Evolutionary conservation across 2,329 filamentous ascomycete species (phyloP).

Genomic region (Cercospora citrullina): DNA sequence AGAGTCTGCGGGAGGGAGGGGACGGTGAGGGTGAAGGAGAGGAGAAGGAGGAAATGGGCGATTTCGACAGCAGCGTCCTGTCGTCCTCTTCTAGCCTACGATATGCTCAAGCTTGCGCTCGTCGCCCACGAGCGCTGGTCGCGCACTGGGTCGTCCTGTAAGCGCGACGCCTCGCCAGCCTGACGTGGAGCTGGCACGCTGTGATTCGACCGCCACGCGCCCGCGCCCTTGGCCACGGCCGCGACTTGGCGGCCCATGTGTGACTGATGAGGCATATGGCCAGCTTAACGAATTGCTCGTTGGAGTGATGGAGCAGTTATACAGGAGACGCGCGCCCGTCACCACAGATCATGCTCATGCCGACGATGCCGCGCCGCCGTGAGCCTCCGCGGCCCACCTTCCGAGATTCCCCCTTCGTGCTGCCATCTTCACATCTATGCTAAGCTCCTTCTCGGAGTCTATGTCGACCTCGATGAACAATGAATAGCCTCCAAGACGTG

Average conservation of each 20-base stretch:
- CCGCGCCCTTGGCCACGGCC: neutral
- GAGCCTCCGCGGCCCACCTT: neutral
- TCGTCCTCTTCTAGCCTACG: neutral
- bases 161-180: conserved; percentile 10
- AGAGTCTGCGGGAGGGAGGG: neutral
- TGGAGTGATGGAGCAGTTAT: neutral
- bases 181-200: conserved; percentile 12
- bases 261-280: neutral
- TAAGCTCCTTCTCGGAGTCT: no score
- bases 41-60: neutral
- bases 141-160: conserved; percentile 3
- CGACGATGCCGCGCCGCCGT: neutral
- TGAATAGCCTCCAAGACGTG: no score
- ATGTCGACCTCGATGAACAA: no score
- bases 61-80: neutral
- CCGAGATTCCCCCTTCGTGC: neutral
- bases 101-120: neutral
- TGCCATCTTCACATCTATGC: neutral
- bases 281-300: neutral
- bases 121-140: conserved; percentile 1
- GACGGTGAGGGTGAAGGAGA: neutral
- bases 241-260: conserved; percentile 5
- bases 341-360: neutral
- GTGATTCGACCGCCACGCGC: conserved; percentile 16
- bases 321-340: neutral